Evolutionary conservation across 192 early-diverging fungal species (phyloP).

Genomic region (Gorgonomyces haynaldii): DNA sequence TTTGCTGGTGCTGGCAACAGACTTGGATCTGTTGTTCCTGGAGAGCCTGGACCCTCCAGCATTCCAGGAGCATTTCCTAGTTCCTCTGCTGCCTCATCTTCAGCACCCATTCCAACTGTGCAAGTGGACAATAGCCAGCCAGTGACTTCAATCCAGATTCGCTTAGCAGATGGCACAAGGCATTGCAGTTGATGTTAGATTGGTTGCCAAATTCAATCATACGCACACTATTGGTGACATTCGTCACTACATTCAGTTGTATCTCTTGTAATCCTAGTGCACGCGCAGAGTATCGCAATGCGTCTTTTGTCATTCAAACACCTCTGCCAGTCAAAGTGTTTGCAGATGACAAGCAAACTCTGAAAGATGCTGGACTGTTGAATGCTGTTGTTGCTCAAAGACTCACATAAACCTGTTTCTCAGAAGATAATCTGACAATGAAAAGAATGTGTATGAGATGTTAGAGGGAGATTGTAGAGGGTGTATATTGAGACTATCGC

Average conservation of each 20-base stretch:
- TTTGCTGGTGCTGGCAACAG: constrained; percentile 73
- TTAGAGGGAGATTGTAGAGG: too few species aligned
- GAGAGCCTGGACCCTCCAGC: constrained; percentile 10
- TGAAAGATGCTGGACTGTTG: constrained; percentile 73
- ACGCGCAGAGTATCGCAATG: too few species aligned
- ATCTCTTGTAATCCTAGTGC: constrained; percentile 52
- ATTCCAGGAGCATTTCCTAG: constrained; percentile 28
- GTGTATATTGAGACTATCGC: neutral
- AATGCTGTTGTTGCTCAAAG: constrained; percentile 79
- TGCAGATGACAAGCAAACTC: constrained; percentile 51
- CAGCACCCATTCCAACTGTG: constrained; percentile 12
- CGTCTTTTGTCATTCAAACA: constrained; percentile 66
- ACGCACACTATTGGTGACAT: constrained; percentile 80
- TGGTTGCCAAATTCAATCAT: constrained; percentile 86
- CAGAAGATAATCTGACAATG: too few species aligned
- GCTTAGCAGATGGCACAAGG: constrained; percentile 79
- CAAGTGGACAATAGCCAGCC: constrained; percentile 64
- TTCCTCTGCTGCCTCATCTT: constrained; percentile 1
- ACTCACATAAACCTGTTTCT: too few species aligned
- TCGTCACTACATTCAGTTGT: too few species aligned
- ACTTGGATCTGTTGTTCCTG: constrained; percentile 53
- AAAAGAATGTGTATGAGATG: too few species aligned
- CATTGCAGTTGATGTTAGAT: constrained; percentile 25
- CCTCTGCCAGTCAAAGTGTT: constrained; percentile 79
- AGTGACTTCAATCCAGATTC: constrained; percentile 78